phyloP scores from a whole-genome alignment of 2,329 filamentous ascomycete genomes.

The Cladosporium sp. region DNA sequence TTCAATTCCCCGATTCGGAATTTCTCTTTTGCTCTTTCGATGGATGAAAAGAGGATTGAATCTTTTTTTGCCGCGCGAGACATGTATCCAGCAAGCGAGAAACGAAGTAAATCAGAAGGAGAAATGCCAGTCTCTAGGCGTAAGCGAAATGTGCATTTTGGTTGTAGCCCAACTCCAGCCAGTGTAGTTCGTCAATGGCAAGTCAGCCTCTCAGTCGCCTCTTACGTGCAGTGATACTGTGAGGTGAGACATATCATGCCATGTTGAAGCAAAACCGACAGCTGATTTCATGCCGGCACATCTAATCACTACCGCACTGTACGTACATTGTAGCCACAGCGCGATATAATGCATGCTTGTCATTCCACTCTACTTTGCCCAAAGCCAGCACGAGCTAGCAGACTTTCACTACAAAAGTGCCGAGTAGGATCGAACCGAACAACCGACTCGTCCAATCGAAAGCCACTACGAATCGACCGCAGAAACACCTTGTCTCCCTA shows the following conservation, averaged over 20 bases:
- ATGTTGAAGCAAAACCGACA: neutral
- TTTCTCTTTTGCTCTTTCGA: neutral
- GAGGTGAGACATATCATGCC: neutral
- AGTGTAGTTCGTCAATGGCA: no score
- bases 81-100: neutral
- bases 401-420: neutral
- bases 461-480: neutral
- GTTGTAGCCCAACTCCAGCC: no score
- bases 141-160: neutral
- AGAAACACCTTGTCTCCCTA: neutral
- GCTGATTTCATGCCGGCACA: neutral
- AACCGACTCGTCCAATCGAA: neutral
- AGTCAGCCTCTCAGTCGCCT: no score
- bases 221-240: no score
- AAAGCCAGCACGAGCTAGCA: neutral
- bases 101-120: no score
- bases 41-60: neutral
- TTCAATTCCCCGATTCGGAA: constrained; percentile 14
- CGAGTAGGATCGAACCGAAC: neutral
- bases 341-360: neutral
- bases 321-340: neutral
- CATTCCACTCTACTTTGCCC: neutral
- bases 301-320: no score
- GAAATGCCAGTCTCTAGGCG: no score
- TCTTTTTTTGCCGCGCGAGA: neutral